phyloP scores from a whole-genome alignment of 1,139 yeast species.

The Yarrowia galli region DNA sequence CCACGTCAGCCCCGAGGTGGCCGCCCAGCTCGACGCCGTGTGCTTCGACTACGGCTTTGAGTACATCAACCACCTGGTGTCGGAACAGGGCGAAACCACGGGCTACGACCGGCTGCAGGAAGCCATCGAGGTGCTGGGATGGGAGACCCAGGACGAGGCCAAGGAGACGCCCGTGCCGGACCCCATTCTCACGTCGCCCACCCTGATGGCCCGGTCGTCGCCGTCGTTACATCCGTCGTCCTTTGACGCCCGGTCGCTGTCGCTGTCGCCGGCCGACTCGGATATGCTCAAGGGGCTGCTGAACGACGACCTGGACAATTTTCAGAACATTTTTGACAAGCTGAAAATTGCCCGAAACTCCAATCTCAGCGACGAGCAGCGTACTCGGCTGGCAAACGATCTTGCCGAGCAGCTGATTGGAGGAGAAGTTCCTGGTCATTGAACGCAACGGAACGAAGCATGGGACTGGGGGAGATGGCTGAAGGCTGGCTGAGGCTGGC shows the following conservation, averaged over 20 bases:
- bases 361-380: slow-evolving; percentile 41
- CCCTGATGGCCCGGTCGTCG: slow-evolving; percentile 12
- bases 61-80: slow-evolving; percentile 26
- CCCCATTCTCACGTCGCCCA: slow-evolving; percentile 12
- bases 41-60: slow-evolving; percentile 38
- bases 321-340: slow-evolving; percentile 36
- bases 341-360: slow-evolving; percentile 40
- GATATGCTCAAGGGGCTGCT: slow-evolving; percentile 37
- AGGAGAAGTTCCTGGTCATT: slow-evolving; percentile 32
- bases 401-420: slow-evolving; percentile 43
- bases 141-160: slow-evolving; percentile 35
- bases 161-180: slow-evolving; percentile 22
- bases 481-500: no score
- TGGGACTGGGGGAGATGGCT: neutral
- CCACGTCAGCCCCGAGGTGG: slow-evolving; percentile 20
- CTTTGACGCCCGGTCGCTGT: slow-evolving; percentile 26
- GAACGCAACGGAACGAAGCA: neutral
- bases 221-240: slow-evolving; percentile 29
- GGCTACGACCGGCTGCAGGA: slow-evolving; percentile 37
- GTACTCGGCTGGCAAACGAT: slow-evolving; percentile 54
- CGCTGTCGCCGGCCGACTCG: slow-evolving; percentile 33
- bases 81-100: slow-evolving; percentile 31
- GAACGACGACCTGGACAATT: slow-evolving; percentile 37
- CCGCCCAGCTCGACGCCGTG: slow-evolving; percentile 18
- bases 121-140: slow-evolving; percentile 36